Conservation (phyloP, 177 flowering plant genomes). For the Vitis hybrid region DNA sequence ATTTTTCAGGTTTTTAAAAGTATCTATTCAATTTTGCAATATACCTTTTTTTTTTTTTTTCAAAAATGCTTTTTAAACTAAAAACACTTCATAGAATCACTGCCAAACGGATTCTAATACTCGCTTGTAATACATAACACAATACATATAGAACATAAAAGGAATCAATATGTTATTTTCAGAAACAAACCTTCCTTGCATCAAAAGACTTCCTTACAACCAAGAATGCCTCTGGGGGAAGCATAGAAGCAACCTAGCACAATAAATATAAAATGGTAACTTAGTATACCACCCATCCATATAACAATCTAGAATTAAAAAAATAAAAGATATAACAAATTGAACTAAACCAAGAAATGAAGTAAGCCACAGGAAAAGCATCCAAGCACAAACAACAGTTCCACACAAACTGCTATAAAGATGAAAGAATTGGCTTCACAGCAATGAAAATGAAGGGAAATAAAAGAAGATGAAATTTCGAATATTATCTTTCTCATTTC, state of each 20-base stretch:
- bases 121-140: background rate
- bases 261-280: background rate
- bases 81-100: too few species aligned
- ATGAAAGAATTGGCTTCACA: background rate
- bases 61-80: too few species aligned
- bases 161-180: background rate
- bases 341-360: too few species aligned
- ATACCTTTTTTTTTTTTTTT: too few species aligned
- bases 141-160: background rate
- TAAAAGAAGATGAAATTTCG: background rate
- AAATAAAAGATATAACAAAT: background rate
- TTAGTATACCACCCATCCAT: background rate
- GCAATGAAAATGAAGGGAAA: background rate
- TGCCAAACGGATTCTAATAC: too few species aligned
- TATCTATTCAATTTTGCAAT: too few species aligned
- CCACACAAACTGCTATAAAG: too few species aligned
- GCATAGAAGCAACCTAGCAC: conserved; percentile 77
- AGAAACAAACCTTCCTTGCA: conserved; percentile 80
- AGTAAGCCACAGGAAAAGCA: too few species aligned
- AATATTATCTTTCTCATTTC: background rate
- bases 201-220: conserved; percentile 92
- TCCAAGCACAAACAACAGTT: too few species aligned
- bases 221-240: conserved; percentile 81
- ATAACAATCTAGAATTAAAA: background rate
- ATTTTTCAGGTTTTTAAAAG: too few species aligned